Conservation (phyloP, 148 eudicot species). For the Polygonum aviculare region DNA sequence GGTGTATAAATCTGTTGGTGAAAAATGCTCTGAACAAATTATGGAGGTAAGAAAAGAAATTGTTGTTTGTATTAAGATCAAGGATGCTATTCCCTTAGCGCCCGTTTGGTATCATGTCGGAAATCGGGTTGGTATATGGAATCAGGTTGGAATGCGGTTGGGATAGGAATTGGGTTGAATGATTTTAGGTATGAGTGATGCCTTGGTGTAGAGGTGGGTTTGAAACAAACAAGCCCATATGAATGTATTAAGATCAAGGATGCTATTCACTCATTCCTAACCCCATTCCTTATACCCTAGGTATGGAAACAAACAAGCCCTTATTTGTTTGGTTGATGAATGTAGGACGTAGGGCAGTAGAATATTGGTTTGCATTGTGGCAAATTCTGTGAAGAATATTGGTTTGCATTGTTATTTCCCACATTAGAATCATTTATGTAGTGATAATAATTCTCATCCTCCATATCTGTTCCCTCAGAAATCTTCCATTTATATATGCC, state of each 20-base stretch:
- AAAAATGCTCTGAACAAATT: constrained; percentile 60
- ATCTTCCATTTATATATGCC: not conserved
- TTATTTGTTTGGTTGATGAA: not conserved
- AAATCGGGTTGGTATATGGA: too few relatives aligned
- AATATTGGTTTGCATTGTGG: not conserved
- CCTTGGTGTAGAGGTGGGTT: too few relatives aligned
- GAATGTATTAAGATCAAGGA: too few relatives aligned
- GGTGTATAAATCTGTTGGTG: constrained; percentile 75
- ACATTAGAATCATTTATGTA: not conserved
- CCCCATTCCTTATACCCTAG: too few relatives aligned
- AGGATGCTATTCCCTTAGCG: not conserved
- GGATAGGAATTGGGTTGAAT: too few relatives aligned
- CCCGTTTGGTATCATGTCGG: too few relatives aligned
- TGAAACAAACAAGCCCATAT: too few relatives aligned
- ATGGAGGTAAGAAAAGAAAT: constrained; percentile 47
- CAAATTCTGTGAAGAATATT: not conserved
- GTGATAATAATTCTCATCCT: not conserved
- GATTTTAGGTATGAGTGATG: too few relatives aligned
- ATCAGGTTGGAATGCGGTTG: too few relatives aligned
- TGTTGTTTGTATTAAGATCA: not conserved
- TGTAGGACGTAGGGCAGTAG: not conserved
- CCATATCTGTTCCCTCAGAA: not conserved
- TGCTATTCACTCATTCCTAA: too few relatives aligned
- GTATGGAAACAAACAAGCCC: too few relatives aligned
- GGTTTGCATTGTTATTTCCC: not conserved